Base-by-base conservation (phyloP, 1,284 basidiomycete species). In the Thecaphora frezii region DNA sequence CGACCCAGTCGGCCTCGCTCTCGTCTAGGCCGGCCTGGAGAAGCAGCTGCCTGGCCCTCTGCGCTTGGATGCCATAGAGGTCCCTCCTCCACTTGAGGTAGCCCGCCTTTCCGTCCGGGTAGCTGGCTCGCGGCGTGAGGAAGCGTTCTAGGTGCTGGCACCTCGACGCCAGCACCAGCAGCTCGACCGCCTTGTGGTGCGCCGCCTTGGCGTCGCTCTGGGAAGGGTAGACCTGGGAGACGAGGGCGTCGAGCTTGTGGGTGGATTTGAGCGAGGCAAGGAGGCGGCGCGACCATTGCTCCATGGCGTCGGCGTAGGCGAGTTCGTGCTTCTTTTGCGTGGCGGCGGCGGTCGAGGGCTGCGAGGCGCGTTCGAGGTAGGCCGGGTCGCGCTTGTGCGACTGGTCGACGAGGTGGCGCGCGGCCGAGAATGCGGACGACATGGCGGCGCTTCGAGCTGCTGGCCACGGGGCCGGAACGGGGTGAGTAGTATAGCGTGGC, bases 121-220 rank as follows among this genome's bases (percentile, higher is more conserved):
- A 75, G 12, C 60, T 43, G 9, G 65, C 41, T 16, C 76, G 62
- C 0, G 76, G 76, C 3, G 64, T 68, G 23, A 59, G 46, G 52
- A 75, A 77, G 14, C 76, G 63, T 43, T 73, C 74, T 30, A 77
- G 63, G 48, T 77, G 76, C 47, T 77, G 76, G 42, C 73, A 77
- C 7, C 76, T 53, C 16, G 76, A 71, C 1, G 70, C 76, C n/a
- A 77, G 55, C 8, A 58, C 54, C 19, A 77, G 49, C 13, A 73
- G 58, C 14, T 69, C 64, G 37, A 28, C 19, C 1, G 58, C 62
- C 2, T 45, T 45, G 1, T 49, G 42, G 46, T 59, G 39, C 8
- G 47, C 46, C 14, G 51, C 43, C 19, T 49, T 57, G 16, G 65
- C 59, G 5, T 9, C n/a, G 0, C 54, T 52, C 21, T 44, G 5